Percentiles rank a stretch among this genome's conserved stretches.
Evolutionary conservation across 306 rosid genomes (phyloP).

Genomic region (Parietaria judaica): DNA sequence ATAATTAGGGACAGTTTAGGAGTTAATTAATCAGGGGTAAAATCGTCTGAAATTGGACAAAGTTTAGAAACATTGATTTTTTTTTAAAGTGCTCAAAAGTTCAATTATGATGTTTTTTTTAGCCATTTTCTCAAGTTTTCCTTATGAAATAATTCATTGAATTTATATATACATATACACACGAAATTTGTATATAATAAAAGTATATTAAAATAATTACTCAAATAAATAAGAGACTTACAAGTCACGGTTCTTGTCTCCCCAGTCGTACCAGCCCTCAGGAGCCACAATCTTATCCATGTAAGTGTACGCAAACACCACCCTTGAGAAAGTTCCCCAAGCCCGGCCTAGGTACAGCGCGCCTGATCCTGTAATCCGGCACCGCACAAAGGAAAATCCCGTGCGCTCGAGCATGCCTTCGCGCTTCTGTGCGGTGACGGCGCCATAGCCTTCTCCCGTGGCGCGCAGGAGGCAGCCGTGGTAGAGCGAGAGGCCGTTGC

Average conservation of each 20-base stretch:
- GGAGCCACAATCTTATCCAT: conserved; percentile 16
- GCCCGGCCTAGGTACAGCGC: conserved; percentile 14
- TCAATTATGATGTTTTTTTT: too few species aligned
- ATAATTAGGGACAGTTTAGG: too few species aligned
- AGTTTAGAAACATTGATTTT: too few species aligned
- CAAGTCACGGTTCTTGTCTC: conserved; percentile 16
- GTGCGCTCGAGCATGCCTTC: conserved; percentile 4
- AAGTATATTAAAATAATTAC: too few species aligned
- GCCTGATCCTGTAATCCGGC: conserved; percentile 5
- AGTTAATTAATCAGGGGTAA: too few species aligned
- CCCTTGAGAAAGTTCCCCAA: conserved; percentile 11
- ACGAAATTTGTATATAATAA: neutral
- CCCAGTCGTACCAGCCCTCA: conserved; percentile 14
- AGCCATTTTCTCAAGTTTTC: too few species aligned
- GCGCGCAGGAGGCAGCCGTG: conserved; percentile 21
- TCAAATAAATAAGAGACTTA: neutral
- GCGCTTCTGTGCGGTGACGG: conserved; percentile 13
- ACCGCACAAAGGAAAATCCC: conserved; percentile 11
- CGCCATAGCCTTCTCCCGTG: neutral
- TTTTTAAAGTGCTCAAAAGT: too few species aligned
- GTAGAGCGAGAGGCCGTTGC: conserved; percentile 51
- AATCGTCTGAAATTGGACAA: too few species aligned
- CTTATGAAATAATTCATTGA: too few species aligned
- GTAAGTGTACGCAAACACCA: conserved; percentile 15
- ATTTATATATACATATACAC: neutral